These are phyloP conservation scores for Myxozyma sirexii DNA, from an alignment of 805 yeast species.

Conservation along the genomic window DNA sequence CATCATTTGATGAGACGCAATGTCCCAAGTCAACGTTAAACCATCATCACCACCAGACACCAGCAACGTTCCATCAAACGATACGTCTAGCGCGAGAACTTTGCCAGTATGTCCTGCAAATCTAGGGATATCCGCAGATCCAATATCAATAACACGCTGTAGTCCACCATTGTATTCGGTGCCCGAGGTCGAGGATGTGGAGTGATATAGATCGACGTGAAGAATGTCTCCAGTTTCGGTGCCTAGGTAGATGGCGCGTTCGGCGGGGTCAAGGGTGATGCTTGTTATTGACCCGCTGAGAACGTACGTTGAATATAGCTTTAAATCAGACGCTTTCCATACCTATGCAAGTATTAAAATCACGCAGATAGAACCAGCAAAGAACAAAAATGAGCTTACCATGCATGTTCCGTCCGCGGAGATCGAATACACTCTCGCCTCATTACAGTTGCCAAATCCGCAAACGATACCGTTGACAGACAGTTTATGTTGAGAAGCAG, in stretches of 20 bases:
- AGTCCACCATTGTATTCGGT: constrained; percentile 67
- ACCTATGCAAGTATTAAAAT: constrained; percentile 51
- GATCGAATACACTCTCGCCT: constrained; percentile 64
- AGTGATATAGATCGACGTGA: constrained; percentile 53
- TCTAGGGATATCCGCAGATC: neutral
- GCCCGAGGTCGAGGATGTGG: constrained; percentile 43
- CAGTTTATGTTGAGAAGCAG: constrained; percentile 47
- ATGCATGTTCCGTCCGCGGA: constrained; percentile 57
- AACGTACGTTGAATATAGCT: constrained; percentile 71
- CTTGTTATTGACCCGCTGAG: constrained; percentile 59
- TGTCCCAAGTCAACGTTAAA: constrained; percentile 65
- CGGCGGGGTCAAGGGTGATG: constrained; percentile 74
- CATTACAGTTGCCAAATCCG: constrained; percentile 58
- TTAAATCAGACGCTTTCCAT: constrained; percentile 55
- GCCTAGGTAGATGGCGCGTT: constrained; percentile 73
- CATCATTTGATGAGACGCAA: constrained; percentile 43
- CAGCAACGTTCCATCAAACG: constrained; percentile 74
- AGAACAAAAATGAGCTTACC: constrained; percentile 48
- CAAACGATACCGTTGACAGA: constrained; percentile 55
- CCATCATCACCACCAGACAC: constrained; percentile 79
- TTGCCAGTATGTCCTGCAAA: constrained; percentile 38
- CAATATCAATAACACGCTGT: constrained; percentile 52
- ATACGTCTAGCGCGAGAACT: constrained; percentile 59
- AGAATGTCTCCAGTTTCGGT: constrained; percentile 44
- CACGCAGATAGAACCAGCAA: neutral